Evolutionary conservation across 306 rosid genomes (phyloP), one percentile per base, ranked within the genome.

Genomic region (Leucaena leucocephala): DNA sequence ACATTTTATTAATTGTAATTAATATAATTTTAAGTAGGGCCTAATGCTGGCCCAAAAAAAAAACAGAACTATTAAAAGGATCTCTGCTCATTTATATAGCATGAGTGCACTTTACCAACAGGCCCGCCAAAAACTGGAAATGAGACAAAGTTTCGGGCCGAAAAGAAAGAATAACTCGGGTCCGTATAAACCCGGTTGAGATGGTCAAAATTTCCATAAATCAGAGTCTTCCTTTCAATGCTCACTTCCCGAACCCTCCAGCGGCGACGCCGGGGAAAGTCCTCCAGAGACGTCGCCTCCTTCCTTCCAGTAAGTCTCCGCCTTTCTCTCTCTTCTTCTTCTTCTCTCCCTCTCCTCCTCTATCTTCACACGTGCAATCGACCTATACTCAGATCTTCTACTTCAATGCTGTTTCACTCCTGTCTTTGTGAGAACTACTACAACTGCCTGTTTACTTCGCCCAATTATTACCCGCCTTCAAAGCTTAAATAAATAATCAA

Each of bases 201-300:
- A 54, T 6, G 4, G 12, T 17, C 22, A n/a, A 54, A 54, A 17
- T 52, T 54, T 54, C 59, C 33, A n/a, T 0, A 54, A 54, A n/a
- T n/a, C 59, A 17, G 14, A 27, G 59, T 54, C 33, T n/a, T 36
- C 5, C 14, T 36, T 14, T 44, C 0, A 7, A n/a, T 6, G 0
- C 3, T 21, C 21, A 3, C 4, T 15, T 27, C 44, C 61, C 2
- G 33, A 71, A 50, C 27, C 33, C 43, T 71, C 75, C 75, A 14
- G 61, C 61, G 34, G 15, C 43, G 61, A 71, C 75, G 44, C 75
- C 75, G 75, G 75, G 33, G 44, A 71, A 15, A 49, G 12, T 45
- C 57, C 39, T 13, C 3, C 21, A 34, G 13, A 46, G 7, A 46
- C 48, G 61, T 71, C 33, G 44, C 61, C 44, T 34, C 45, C 44